phyloP scores from a whole-genome alignment of 2,329 filamentous ascomycete species.

The Colletotrichum sp. region DNA sequence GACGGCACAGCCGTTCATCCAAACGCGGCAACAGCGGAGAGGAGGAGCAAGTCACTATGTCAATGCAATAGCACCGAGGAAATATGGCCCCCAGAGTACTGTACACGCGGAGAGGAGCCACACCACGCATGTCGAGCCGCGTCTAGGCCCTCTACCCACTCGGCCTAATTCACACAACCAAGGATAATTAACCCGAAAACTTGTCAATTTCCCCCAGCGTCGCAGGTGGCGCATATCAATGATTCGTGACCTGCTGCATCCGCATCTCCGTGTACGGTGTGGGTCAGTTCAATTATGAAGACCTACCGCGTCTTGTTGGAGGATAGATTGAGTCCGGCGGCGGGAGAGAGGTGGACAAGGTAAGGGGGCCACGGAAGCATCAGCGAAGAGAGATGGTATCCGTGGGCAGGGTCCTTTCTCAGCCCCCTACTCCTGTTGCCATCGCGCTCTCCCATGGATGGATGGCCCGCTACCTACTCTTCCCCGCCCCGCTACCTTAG shows the following conservation, averaged over 20 bases:
- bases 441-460: not conserved
- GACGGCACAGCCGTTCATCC: conserved; percentile 19
- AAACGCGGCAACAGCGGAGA: conserved; percentile 8
- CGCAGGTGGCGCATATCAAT: not conserved
- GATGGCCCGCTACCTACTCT: not conserved
- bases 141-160: not conserved
- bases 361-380: not conserved
- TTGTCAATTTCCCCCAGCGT: conserved; percentile 3
- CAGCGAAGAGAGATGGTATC: not conserved
- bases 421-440: not conserved
- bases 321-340: not conserved
- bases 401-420: not conserved
- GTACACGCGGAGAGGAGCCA: not conserved
- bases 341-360: not conserved
- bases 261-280: not conserved
- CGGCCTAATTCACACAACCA: not conserved
- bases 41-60: conserved; percentile 2
- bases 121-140: conserved; percentile 2
- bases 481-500: conserved; percentile 16
- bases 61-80: not conserved
- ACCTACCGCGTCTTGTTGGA: not conserved
- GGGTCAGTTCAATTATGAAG: not conserved
- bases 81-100: not conserved
- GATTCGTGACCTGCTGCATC: not conserved
- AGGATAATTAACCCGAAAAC: conserved; percentile 4